Base-by-base conservation (phyloP, 805 yeast genomes). In the Metschnikowia lachancei region DNA sequence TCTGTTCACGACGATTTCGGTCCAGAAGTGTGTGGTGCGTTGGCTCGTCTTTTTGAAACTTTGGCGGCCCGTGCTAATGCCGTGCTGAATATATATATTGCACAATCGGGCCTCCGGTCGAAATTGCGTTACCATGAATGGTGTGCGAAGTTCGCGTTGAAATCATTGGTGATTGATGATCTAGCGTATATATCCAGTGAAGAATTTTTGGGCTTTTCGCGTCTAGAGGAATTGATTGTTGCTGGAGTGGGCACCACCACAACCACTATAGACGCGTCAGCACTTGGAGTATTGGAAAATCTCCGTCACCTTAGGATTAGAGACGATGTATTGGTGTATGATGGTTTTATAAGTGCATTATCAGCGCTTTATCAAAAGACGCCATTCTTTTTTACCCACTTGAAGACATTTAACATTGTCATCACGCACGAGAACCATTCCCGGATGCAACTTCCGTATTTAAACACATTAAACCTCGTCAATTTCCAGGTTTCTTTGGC, bases 401-500 rank as follows among this genome's bases (percentile, higher is more conserved):
- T 64, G 12, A 42, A 48, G 13, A 58, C 63, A 6, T 60, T 67
- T 47, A 60, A 54, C 34, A 43, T 66, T 33, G 59, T 64, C n/a
- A 59, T 62, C 41, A 49, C 57, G 29, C 57, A 47, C 28, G 47
- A 40, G 17, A 49, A 45, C 39, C 45, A 51, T 29, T 26, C 41
- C 4, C 38, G 45, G 3, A 14, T 13, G 17, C 38, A 59, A 8
- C 26, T 57, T 12, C 51, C 56, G 11, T 51, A 45, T 19, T 43
- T 67, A 20, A 42, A 57, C 30, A 57, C 67, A 57, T 24, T 22
- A 4, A 32, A 28, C n/a, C 47, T 68, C 6, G 58, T 63, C 38
- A 68, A 67, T 31, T 58, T 85, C 37, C 55, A 56, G 42, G 20
- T 84, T 16, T 66, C 67, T 6, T 56, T 81, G 24, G 85, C 85